phyloP scores from a whole-genome alignment of 805 yeast genomes.

The Metschnikowia reukaufii region DNA sequence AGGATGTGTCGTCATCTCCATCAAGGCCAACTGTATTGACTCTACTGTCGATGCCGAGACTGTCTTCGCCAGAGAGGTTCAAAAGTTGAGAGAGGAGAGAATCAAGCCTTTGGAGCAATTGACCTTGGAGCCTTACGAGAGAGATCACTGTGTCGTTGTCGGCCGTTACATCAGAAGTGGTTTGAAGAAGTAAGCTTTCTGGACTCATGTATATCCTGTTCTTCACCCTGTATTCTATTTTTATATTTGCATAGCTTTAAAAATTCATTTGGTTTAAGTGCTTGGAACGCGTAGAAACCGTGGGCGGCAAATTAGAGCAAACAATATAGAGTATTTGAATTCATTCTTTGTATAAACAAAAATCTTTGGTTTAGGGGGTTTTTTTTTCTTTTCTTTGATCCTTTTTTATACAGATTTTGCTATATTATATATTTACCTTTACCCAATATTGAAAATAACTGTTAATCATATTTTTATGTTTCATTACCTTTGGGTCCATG shows the following conservation, averaged over 20 bases:
- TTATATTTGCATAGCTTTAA: slow-evolving; percentile 18
- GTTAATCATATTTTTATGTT: too few species aligned
- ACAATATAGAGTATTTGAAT: too few species aligned
- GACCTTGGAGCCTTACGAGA: slow-evolving; percentile 98
- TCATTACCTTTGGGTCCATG: too few species aligned
- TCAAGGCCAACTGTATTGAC: slow-evolving; percentile 99
- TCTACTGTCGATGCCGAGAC: slow-evolving; percentile 99
- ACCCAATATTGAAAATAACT: too few species aligned
- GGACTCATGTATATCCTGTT: slow-evolving; percentile 4
- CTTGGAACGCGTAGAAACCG: too few species aligned
- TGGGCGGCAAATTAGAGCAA: neutral
- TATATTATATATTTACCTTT: too few species aligned
- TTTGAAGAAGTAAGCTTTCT: slow-evolving; percentile 42
- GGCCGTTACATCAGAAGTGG: slow-evolving; percentile 96
- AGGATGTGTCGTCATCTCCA: slow-evolving; percentile 98
- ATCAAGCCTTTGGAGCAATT: slow-evolving; percentile 98
- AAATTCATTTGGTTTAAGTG: slow-evolving; percentile 8
- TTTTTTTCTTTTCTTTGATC: too few species aligned
- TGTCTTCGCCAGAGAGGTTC: slow-evolving; percentile 98
- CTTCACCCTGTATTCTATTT: slow-evolving; percentile 17
- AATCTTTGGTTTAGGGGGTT: too few species aligned
- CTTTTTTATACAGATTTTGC: too few species aligned
- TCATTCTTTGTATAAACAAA: too few species aligned
- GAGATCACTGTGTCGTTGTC: slow-evolving; percentile 99
- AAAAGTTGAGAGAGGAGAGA: slow-evolving; percentile 97